Conservation (phyloP, 257 asterid genomes). For the Solanum dulcamara region DNA sequence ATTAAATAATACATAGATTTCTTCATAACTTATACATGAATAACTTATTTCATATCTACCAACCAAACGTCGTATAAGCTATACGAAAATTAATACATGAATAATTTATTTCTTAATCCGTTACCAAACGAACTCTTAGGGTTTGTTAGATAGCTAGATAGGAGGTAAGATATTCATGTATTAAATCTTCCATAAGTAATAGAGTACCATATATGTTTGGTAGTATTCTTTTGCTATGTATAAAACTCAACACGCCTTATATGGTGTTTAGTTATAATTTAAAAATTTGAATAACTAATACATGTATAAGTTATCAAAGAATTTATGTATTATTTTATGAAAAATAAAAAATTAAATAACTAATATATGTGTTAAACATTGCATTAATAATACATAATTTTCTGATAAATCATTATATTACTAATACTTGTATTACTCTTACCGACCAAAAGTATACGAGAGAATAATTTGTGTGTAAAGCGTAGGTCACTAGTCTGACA, state of each 20-base stretch:
- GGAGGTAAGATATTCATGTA: not conserved
- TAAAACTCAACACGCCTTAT: not conserved
- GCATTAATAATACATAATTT: not conserved
- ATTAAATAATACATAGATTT: no score
- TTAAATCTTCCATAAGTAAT: not conserved
- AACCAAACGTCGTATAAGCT: no score
- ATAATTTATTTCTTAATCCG: no score
- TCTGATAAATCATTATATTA: not conserved
- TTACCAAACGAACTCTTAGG: no score
- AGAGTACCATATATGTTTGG: no score
- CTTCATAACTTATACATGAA: no score
- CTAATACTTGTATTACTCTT: not conserved
- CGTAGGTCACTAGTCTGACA: not conserved
- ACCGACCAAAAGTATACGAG: not conserved
- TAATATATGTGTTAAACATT: not conserved
- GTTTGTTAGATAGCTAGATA: not conserved
- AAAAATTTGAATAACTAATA: not conserved
- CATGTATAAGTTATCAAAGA: not conserved
- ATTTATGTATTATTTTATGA: not conserved
- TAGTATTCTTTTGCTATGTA: not conserved
- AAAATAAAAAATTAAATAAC: not conserved
- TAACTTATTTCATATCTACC: no score
- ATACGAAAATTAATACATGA: no score
- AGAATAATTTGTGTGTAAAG: not conserved
- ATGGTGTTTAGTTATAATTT: not conserved